Base-by-base conservation (phyloP, 192 early-diverging fungal species). In the Mortierella hygrophila region DNA sequence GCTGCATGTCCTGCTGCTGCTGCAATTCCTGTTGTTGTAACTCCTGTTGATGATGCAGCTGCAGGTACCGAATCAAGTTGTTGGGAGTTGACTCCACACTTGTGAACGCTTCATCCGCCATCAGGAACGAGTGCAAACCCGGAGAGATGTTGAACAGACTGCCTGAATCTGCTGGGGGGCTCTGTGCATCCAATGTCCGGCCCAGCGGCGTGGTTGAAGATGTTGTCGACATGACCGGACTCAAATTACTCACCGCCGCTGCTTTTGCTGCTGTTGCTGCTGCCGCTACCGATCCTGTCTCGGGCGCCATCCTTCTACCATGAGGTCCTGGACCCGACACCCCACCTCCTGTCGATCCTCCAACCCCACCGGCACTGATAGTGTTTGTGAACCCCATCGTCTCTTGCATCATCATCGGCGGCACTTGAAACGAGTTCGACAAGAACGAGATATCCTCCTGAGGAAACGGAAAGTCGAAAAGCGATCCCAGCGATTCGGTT, bases 381-480 rank as follows among this genome's bases (percentile, higher is more conserved):
- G 60, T 76, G 35, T 55, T 77, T 21, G 10, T 37, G n/a, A 60
- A 69, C 13, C 76, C 75, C 70, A 73, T 42, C 18, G 41, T 76
- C 29, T 79, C 70, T 74, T 80, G 83, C 83, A 85, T 80, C 78
- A 73, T 86, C 47, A 46, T 86, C 13, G 78, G 79, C 16, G 84
- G 69, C 16, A 81, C 77, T 23, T 86, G 84, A 21, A 86, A 81
- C 26, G 84, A 86, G 16, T 79, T 79, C 20, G 84, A 86, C 72
- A 86, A 63, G 54, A 86, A 86, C 0, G 77, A 79, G 42, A 86
- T 80, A 76, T 86, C 84, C 3, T 65, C 78, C 29, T 79, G 78
- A 4, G 84, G 84, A 10, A 86, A 35, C 11, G 84, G 79, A 70
- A 86, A 86, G 65, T 86, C 84, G 52, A 86, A 86, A 42, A 86